Conservation (phyloP, 2,329 filamentous ascomycete species). For the Calonectria pauciramosa region DNA sequence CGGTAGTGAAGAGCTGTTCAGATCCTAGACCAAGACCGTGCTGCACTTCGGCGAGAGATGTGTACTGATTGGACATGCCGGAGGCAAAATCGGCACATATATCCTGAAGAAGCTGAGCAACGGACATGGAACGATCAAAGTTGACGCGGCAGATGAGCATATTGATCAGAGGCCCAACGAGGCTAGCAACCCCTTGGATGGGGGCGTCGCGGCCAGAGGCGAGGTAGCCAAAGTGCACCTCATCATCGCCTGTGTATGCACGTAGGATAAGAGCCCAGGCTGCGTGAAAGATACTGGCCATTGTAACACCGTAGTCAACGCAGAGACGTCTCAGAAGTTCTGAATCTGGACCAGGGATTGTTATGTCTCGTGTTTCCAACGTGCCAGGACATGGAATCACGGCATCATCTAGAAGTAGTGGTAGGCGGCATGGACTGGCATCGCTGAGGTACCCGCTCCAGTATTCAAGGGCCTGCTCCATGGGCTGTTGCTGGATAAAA, state of each 20-base stretch:
- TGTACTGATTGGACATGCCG: neutral
- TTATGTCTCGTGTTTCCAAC: neutral
- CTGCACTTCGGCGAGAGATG: neutral
- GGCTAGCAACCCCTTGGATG: neutral
- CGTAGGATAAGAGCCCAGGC: neutral
- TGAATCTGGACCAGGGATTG: neutral
- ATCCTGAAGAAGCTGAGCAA: neutral
- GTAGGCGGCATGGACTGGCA: neutral
- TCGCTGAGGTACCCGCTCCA: conserved; percentile 3
- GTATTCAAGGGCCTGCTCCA: neutral
- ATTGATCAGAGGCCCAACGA: neutral
- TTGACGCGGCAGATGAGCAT: neutral
- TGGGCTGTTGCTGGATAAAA: neutral
- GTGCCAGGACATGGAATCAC: neutral
- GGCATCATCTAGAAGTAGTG: neutral
- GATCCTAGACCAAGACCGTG: neutral
- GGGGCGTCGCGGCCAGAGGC: neutral
- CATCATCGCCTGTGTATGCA: neutral
- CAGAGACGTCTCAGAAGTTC: neutral
- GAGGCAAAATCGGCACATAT: neutral
- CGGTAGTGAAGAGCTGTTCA: neutral
- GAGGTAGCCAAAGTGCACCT: neutral
- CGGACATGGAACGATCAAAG: neutral
- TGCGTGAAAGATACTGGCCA: neutral
- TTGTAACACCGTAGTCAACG: neutral